phyloP scores from a whole-genome alignment of 106 monocot genomes.

The Chionographis japonica region DNA sequence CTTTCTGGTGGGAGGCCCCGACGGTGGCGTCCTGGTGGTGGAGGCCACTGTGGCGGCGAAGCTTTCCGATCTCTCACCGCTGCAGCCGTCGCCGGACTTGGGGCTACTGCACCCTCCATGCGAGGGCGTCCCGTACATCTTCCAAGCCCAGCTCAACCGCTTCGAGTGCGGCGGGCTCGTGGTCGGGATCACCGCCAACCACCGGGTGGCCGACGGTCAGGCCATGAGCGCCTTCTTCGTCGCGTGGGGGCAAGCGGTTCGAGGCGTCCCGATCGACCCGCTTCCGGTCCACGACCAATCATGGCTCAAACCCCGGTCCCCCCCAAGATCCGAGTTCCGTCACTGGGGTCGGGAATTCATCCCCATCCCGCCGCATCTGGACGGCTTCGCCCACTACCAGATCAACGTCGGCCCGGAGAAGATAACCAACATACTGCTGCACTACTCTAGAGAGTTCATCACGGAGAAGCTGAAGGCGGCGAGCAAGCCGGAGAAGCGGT shows the following conservation, averaged over 20 bases:
- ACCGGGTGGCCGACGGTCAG: slow-evolving; percentile 51
- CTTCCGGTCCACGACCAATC: slow-evolving; percentile 9
- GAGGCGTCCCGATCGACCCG: slow-evolving; percentile 3
- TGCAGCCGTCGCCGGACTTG: slow-evolving; percentile 8
- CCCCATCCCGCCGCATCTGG: background rate
- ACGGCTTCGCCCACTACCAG: background rate
- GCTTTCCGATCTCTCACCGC: background rate
- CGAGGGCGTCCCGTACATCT: background rate
- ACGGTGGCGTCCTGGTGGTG: no score
- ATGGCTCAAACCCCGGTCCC: slow-evolving; percentile 5
- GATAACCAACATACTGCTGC: slow-evolving; percentile 18
- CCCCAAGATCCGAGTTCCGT: slow-evolving; percentile 24
- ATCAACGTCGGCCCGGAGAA: background rate
- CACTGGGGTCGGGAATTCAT: slow-evolving; percentile 34
- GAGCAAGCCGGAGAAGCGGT: no score
- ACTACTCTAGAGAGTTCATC: slow-evolving; percentile 31
- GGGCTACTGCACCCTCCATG: slow-evolving; percentile 3
- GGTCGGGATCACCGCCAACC: slow-evolving; percentile 32
- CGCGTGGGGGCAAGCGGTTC: slow-evolving; percentile 20
- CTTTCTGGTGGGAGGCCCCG: background rate
- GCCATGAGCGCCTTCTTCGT: slow-evolving; percentile 52
- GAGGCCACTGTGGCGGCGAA: background rate
- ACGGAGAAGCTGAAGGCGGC: no score
- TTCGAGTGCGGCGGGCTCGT: slow-evolving; percentile 51
- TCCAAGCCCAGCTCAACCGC: slow-evolving; percentile 51